A percentile compares a stretch with the other conserved stretches of the same genome.
Evolutionary conservation across 305 asterid species (phyloP).

Genomic region (Fraxinus floribunda): DNA sequence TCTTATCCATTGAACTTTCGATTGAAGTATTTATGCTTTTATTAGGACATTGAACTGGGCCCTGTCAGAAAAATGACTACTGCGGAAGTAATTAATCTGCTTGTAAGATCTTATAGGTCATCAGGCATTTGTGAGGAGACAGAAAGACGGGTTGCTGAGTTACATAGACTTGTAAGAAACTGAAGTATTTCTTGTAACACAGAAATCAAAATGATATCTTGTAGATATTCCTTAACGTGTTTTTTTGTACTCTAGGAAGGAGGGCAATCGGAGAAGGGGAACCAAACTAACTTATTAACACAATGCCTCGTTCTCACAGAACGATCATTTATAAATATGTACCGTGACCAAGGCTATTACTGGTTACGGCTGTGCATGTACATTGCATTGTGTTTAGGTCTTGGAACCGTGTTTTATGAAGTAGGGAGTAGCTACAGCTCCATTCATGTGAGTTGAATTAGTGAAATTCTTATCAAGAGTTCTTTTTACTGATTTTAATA

Average conservation of each 20-base stretch:
- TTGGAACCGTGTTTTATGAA: conserved; percentile 55
- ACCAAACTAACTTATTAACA: conserved; percentile 26
- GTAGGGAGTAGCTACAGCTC: conserved; percentile 43
- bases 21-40: neutral
- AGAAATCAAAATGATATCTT: neutral
- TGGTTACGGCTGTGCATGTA: conserved; percentile 65
- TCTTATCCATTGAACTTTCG: neutral
- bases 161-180: conserved; percentile 40
- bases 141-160: conserved; percentile 39
- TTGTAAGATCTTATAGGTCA: conserved; percentile 40
- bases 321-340: conserved; percentile 63
- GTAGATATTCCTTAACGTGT: neutral
- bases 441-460: conserved; percentile 40
- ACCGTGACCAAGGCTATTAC: conserved; percentile 62
- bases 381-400: conserved; percentile 44
- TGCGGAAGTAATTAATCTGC: conserved; percentile 41
- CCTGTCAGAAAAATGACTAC: conserved; percentile 27
- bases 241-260: conserved; percentile 32
- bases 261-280: conserved; percentile 28
- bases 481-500: neutral
- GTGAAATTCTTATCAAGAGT: neutral
- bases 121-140: conserved; percentile 36
- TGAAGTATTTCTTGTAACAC: neutral
- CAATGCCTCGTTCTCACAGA: conserved; percentile 49
- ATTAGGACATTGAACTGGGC: conserved; percentile 55